phyloP scores from a whole-genome alignment of 225 moss, liverwort and hornwort genomes.

The Antitrichia curtipendula region DNA sequence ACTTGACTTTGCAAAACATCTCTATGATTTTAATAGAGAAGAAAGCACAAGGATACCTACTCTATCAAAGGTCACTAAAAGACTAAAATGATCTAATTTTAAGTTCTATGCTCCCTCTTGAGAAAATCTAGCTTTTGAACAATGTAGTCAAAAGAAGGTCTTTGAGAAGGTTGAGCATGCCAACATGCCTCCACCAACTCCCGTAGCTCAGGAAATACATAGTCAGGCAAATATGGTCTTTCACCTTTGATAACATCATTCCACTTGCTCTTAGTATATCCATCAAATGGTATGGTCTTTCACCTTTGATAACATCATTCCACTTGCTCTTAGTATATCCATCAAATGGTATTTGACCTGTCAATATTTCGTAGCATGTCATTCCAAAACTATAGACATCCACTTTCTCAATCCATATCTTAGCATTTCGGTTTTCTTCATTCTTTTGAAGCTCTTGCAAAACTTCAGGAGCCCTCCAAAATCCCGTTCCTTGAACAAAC shows the following conservation, averaged over 20 bases:
- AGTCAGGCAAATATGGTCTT: not conserved
- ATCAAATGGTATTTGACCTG: not conserved
- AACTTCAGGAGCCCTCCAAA: not conserved
- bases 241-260: not conserved
- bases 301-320: not conserved
- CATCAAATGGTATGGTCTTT: not conserved
- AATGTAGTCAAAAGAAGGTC: not conserved
- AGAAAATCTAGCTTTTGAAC: fast-evolving
- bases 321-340: not conserved
- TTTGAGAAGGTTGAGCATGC: not conserved
- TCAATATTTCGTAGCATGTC: not conserved
- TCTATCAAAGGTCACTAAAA: no score
- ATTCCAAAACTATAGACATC: not conserved
- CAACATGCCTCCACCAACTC: not conserved
- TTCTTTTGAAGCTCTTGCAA: not conserved
- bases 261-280: not conserved
- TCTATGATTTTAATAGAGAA: no score
- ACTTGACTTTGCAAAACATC: no score
- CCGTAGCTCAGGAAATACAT: fast-evolving
- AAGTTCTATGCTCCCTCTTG: fast-evolving
- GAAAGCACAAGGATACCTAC: no score
- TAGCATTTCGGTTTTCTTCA: no score
- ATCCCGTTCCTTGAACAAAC: not conserved
- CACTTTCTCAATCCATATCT: not conserved
- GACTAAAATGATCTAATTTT: not conserved